Evolutionary conservation across 352 stramenopile genomes (phyloP).

Genomic region (Globisporangium heterothallicum): DNA sequence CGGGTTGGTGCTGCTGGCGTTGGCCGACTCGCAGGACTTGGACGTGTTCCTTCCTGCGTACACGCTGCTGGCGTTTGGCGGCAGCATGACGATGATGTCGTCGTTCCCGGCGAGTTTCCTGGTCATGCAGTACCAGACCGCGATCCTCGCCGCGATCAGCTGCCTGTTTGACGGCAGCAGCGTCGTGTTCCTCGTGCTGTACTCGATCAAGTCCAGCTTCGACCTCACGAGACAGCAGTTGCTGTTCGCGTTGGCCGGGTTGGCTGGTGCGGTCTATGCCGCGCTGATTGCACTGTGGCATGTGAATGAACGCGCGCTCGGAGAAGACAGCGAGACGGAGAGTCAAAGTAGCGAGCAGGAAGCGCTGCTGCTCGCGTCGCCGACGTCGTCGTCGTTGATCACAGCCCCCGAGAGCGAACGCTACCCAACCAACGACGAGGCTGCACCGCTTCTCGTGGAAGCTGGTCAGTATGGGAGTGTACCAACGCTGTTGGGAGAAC

Average conservation of each 20-base stretch:
- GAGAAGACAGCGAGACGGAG: constrained; percentile 14
- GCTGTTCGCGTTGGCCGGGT: constrained; percentile 40
- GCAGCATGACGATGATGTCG: constrained; percentile 78
- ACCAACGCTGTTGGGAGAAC: too few species aligned
- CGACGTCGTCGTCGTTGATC: too few species aligned
- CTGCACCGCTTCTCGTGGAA: not conserved
- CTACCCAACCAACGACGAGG: constrained; percentile 15
- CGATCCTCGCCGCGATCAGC: constrained; percentile 71
- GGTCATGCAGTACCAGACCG: constrained; percentile 65
- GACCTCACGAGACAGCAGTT: constrained; percentile 38
- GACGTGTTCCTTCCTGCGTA: constrained; percentile 75
- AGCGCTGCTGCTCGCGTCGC: constrained; percentile 7
- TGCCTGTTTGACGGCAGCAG: constrained; percentile 76
- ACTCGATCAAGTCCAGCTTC: constrained; percentile 43
- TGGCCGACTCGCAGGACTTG: constrained; percentile 69
- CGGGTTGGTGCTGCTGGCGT: constrained; percentile 59
- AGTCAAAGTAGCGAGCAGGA: constrained; percentile 9
- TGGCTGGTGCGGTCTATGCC: constrained; percentile 46
- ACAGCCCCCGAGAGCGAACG: constrained; percentile 11
- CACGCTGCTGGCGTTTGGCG: constrained; percentile 59
- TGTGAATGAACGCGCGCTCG: constrained; percentile 57
- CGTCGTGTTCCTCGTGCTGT: constrained; percentile 68
- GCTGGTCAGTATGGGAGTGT: constrained; percentile 3
- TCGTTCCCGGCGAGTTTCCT: constrained; percentile 74
- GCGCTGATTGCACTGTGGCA: constrained; percentile 71